Conservation (phyloP, 306 rosid genomes). For the Macrotyloma uniflorum region DNA sequence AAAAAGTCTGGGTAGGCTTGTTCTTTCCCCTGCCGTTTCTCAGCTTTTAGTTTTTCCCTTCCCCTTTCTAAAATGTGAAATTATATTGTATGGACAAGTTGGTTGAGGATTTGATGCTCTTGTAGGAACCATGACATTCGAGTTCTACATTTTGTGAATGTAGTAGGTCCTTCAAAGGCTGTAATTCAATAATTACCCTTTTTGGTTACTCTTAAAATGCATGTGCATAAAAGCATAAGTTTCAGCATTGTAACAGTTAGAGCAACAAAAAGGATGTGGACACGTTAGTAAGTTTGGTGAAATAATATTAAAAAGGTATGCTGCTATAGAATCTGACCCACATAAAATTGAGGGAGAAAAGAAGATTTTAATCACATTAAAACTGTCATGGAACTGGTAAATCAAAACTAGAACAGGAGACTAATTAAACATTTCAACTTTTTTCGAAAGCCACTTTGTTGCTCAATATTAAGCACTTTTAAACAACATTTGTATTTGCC, state of each 20-base stretch:
- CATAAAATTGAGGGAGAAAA: not conserved
- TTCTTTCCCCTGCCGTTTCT: not conserved
- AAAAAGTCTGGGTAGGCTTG: not conserved
- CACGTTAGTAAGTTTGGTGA: not conserved
- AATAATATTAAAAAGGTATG: not conserved
- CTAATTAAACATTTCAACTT: not conserved
- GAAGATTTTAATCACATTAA: not conserved
- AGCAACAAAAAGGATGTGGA: not conserved
- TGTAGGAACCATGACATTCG: conserved; percentile 72
- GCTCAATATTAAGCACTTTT: conserved; percentile 11
- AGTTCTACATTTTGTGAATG: too few relatives aligned
- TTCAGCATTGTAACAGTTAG: conserved; percentile 21
- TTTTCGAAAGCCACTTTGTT: not conserved
- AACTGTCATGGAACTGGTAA: conserved; percentile 9
- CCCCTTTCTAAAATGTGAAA: conserved; percentile 73
- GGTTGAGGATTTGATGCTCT: conserved; percentile 80
- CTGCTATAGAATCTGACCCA: not conserved
- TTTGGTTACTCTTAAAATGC: conserved; percentile 3
- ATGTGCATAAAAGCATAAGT: not conserved
- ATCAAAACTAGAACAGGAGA: conserved; percentile 2
- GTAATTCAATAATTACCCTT: conserved; percentile 4
- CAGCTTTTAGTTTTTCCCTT: not conserved
- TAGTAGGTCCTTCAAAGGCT: not conserved
- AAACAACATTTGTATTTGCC: conserved; percentile 6
- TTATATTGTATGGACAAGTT: conserved; percentile 64